Evolutionary conservation across 2,329 filamentous ascomycete genomes (phyloP).

Genomic region (Sclerotinia nivalis): DNA sequence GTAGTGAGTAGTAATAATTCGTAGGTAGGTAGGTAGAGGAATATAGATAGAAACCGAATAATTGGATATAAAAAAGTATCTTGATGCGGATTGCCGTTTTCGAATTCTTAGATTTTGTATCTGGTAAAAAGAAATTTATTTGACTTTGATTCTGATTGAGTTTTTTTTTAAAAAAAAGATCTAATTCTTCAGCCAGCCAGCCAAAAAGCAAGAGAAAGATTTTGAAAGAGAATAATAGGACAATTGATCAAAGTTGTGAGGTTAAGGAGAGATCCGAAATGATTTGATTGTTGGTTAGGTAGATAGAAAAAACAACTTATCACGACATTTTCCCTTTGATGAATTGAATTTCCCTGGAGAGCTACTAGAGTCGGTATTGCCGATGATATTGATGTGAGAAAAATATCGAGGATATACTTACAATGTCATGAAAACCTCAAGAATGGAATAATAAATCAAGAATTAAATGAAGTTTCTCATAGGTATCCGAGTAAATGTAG

Average conservation of each 20-base stretch:
- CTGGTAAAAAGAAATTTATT: neutral
- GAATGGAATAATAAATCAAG: neutral
- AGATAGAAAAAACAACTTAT: constrained; percentile 8
- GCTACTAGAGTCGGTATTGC: neutral
- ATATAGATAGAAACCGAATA: neutral
- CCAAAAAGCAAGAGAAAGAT: neutral
- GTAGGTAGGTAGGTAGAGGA: neutral
- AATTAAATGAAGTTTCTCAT: no score
- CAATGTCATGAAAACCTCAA: neutral
- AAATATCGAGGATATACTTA: constrained; percentile 8
- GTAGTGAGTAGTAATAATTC: neutral
- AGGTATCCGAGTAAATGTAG: no score
- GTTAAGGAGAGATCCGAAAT: constrained; percentile 5
- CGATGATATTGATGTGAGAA: neutral
- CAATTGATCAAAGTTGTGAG: neutral
- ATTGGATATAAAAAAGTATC: neutral
- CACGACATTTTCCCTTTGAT: constrained; percentile 6
- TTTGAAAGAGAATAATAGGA: neutral
- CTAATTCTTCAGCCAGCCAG: neutral
- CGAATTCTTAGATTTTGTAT: neutral
- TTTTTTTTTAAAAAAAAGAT: neutral
- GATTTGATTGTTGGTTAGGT: constrained; percentile 10
- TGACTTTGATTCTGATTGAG: neutral
- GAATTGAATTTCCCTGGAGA: neutral
- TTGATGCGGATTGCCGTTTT: neutral